Evolutionary conservation across 495 filamentous ascomycete genomes (phyloP).

Genomic region (Delitschia confertaspora): DNA sequence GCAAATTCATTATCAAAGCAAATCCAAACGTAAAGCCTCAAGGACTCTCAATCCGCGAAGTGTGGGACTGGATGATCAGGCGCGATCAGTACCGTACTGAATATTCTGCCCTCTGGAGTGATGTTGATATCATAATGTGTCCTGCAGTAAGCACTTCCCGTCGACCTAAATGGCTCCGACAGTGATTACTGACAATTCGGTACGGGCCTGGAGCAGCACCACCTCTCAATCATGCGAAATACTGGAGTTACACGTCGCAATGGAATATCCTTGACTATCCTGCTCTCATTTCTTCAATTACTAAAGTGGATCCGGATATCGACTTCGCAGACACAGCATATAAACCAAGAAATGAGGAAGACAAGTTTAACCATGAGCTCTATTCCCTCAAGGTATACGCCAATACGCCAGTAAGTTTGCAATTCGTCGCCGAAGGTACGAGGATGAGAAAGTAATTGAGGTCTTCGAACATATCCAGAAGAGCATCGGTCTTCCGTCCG

Average conservation of each 20-base stretch:
- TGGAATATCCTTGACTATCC: slow-evolving; percentile 71
- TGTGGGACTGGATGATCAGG: slow-evolving; percentile 36
- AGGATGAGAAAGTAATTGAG: slow-evolving; percentile 42
- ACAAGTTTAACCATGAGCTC: slow-evolving; percentile 27
- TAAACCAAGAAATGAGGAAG: slow-evolving; percentile 36
- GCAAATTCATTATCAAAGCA: slow-evolving; percentile 43
- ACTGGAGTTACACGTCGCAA: slow-evolving; percentile 63
- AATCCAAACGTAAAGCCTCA: slow-evolving; percentile 31
- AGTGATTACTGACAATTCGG: too few relatives aligned
- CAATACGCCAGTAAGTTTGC: slow-evolving; percentile 36
- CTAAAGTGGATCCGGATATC: slow-evolving; percentile 34
- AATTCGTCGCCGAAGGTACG: slow-evolving; percentile 38
- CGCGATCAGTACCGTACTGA: slow-evolving; percentile 50
- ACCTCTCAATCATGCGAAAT: slow-evolving; percentile 50
- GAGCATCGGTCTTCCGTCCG: slow-evolving; percentile 20
- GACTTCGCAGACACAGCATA: slow-evolving; percentile 35
- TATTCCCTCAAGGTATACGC: slow-evolving; percentile 32
- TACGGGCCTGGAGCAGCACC: slow-evolving; percentile 54
- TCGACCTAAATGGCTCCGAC: too few relatives aligned
- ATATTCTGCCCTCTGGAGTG: slow-evolving; percentile 53
- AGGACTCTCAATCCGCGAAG: slow-evolving; percentile 8
- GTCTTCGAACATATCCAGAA: slow-evolving; percentile 36
- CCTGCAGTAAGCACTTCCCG: slow-evolving; percentile 35
- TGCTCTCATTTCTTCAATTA: slow-evolving; percentile 44
- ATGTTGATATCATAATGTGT: slow-evolving; percentile 62